These are phyloP conservation scores for Chaetomium fimeti DNA, from an alignment of 495 filamentous ascomycete species.

Conservation along the genomic window DNA sequence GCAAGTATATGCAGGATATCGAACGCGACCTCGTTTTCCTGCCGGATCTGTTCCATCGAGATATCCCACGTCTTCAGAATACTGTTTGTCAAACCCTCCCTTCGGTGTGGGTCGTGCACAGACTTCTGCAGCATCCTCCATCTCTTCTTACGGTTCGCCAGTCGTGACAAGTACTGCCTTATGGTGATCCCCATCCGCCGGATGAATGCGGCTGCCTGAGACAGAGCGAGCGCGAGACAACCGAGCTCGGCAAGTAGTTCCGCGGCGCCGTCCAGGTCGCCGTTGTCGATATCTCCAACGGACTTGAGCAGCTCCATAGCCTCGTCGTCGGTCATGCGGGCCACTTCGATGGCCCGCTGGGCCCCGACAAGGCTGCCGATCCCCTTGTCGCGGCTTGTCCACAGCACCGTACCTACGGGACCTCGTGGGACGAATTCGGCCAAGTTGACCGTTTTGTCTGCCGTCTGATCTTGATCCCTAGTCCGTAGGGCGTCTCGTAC, in stretches of 20 bases:
- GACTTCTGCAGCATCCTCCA: not conserved
- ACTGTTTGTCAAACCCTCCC: slow-evolving; percentile 22
- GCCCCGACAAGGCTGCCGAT: slow-evolving; percentile 24
- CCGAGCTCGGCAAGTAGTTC: slow-evolving; percentile 29
- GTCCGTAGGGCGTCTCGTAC: slow-evolving; percentile 13
- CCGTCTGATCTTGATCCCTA: not conserved
- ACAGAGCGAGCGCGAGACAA: slow-evolving; percentile 33
- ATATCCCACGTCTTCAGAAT: slow-evolving; percentile 32
- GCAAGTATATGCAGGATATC: slow-evolving; percentile 25
- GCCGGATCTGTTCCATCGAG: slow-evolving; percentile 27
- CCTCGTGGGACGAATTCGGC: slow-evolving; percentile 18
- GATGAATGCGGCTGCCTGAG: slow-evolving; percentile 25
- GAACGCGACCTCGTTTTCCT: slow-evolving; percentile 27
- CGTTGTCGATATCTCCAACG: slow-evolving; percentile 18
- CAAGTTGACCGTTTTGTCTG: slow-evolving; percentile 8
- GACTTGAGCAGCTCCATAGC: slow-evolving; percentile 20
- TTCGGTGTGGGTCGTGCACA: not conserved
- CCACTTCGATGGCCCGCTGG: slow-evolving; percentile 19
- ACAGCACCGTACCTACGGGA: slow-evolving; percentile 32
- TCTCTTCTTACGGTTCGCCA: not conserved
- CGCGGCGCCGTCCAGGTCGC: slow-evolving; percentile 13
- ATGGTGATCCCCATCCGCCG: not conserved
- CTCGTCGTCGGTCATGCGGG: slow-evolving; percentile 24
- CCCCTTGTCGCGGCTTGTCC: slow-evolving; percentile 35
- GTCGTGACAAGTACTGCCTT: not conserved